Evolutionary conservation across 768 basidiomycete genomes (phyloP).

Genomic region (Leccinellum albellum): DNA sequence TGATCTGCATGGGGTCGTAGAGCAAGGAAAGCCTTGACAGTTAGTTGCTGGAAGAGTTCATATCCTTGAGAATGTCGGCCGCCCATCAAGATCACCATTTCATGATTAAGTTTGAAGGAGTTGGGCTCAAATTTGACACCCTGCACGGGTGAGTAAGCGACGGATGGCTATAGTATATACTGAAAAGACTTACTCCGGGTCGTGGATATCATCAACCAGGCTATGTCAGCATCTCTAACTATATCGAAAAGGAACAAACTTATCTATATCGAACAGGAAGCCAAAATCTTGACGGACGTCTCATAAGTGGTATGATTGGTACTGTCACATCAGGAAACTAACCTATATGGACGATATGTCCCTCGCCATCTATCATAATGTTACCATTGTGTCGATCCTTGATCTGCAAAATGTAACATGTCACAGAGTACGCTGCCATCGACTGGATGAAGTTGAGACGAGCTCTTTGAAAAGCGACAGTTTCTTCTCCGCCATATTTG

Average conservation of each 20-base stretch:
- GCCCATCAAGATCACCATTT: constrained; percentile 98
- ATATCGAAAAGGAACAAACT: constrained; percentile 40
- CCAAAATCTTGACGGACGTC: constrained; percentile 69
- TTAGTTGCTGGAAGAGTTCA: constrained; percentile 87
- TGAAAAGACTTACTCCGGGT: constrained; percentile 50
- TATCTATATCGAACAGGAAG: constrained; percentile 97
- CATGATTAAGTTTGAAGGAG: constrained; percentile 98
- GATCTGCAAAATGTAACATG: constrained; percentile 97
- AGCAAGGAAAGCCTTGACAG: constrained; percentile 94
- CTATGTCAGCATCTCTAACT: constrained; percentile 26
- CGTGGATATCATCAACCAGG: constrained; percentile 34
- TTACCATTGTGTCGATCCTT: constrained; percentile 99
- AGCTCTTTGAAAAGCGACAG: constrained; percentile 85
- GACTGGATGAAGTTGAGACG: constrained; percentile 96
- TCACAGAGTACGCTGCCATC: constrained; percentile 98
- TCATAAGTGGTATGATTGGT: constrained; percentile 9
- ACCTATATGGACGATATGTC: constrained; percentile 97
- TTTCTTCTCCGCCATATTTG: constrained; percentile 89
- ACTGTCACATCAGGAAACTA: constrained; percentile 22
- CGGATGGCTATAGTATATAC: background rate
- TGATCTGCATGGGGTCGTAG: constrained; percentile 93
- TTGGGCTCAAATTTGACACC: constrained; percentile 98
- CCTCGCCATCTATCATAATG: constrained; percentile 98
- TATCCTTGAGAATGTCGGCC: constrained; percentile 93
- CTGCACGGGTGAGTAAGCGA: constrained; percentile 37